These are phyloP conservation scores for Nicotiana obtusifolia DNA, from an alignment of 257 asterid genomes.

Conservation along the genomic window DNA sequence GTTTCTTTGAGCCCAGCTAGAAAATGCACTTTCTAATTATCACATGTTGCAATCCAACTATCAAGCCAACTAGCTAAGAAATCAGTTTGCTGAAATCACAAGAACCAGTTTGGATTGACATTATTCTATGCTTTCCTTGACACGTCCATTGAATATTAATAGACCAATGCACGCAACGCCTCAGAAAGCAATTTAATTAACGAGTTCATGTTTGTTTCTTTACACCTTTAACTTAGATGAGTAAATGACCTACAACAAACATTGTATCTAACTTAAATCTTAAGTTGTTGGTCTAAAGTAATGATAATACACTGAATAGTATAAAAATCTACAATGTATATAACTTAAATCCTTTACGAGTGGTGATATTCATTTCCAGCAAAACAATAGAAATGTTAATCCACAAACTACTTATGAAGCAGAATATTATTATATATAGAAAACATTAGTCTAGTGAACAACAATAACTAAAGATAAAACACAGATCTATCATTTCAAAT, in stretches of 20 bases:
- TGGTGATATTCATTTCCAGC: not conserved
- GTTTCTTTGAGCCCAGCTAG: not conserved
- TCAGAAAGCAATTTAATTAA: not conserved
- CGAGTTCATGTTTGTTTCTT: not conserved
- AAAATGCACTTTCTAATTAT: not conserved
- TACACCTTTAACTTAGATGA: not conserved
- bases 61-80: not conserved
- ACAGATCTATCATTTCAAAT: not conserved
- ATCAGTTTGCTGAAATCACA: not conserved
- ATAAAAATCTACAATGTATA: too few species aligned
- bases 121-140: not conserved
- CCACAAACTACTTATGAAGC: not conserved
- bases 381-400: not conserved
- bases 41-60: not conserved
- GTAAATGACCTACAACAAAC: not conserved
- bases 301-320: too few species aligned
- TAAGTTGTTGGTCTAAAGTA: too few species aligned
- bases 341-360: not conserved
- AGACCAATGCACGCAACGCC: slow-evolving; percentile 7
- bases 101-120: not conserved
- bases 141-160: not conserved
- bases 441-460: not conserved
- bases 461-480: not conserved
- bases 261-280: too few species aligned
- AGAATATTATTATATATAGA: too few species aligned